Percentiles rank a stretch among this genome's conserved stretches.
phyloP scores from a whole-genome alignment of 768 basidiomycete genomes.

The Agaricus blazei region DNA sequence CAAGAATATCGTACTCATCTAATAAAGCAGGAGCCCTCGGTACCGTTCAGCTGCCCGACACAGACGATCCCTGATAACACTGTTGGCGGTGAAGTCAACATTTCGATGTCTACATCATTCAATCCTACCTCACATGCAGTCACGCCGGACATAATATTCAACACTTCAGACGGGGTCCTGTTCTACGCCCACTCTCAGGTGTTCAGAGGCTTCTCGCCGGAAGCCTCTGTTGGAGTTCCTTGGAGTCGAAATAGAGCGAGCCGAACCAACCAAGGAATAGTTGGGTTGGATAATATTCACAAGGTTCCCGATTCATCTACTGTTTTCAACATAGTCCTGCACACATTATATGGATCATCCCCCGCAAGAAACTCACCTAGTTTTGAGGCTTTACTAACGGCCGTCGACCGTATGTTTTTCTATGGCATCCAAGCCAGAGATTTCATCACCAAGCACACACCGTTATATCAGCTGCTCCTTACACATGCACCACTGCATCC shows the following conservation, averaged over 20 bases:
- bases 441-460: constrained; percentile 1
- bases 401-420: constrained; percentile 12
- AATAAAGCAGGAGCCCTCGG: too few species aligned
- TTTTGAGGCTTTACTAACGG: constrained; percentile 4
- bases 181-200: too few species aligned
- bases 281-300: background rate
- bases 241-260: background rate
- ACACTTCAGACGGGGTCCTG: too few species aligned
- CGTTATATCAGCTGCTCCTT: constrained; percentile 11
- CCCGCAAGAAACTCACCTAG: constrained; percentile 2
- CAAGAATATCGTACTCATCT: too few species aligned
- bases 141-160: too few species aligned
- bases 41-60: too few species aligned
- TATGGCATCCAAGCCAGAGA: constrained; percentile 8
- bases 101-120: too few species aligned
- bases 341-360: constrained; percentile 11
- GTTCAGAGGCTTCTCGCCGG: too few species aligned
- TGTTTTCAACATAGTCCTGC: constrained; percentile 12
- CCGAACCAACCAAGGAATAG: background rate
- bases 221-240: too few species aligned
- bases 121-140: too few species aligned
- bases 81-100: too few species aligned
- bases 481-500: constrained; percentile 10
- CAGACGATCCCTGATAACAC: too few species aligned
- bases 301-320: background rate